A percentile compares a stretch with the other conserved stretches of the same genome.
phyloP scores from a whole-genome alignment of 2,329 filamentous ascomycete genomes.

The Epichloe bromicola region DNA sequence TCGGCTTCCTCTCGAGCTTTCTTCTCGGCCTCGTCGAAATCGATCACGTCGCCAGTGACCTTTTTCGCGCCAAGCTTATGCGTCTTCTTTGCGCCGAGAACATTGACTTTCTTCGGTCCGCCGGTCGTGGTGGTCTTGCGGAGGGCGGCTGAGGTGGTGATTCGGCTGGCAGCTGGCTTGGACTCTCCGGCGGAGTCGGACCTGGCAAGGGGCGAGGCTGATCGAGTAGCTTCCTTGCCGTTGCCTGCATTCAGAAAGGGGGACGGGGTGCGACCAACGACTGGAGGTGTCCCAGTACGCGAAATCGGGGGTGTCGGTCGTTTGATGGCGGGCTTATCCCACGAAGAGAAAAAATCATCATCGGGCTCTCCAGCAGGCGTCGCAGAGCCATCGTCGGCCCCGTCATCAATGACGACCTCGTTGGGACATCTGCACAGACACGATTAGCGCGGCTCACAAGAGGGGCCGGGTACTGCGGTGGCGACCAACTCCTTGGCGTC shows the following conservation, averaged over 20 bases:
- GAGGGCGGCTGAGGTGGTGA: constrained; percentile 67
- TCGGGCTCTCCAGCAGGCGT: constrained; percentile 77
- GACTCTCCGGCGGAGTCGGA: constrained; percentile 40
- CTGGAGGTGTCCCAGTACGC: constrained; percentile 73
- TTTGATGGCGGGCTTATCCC: constrained; percentile 97
- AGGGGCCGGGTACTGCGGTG: no score
- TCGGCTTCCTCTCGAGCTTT: constrained; percentile 97
- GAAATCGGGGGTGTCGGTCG: constrained; percentile 93
- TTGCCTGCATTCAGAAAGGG: constrained; percentile 68
- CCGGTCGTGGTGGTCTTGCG: constrained; percentile 56
- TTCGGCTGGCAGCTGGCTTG: constrained; percentile 53
- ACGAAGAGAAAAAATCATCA: constrained; percentile 99
- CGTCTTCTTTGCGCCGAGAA: constrained; percentile 75
- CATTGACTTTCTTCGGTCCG: constrained; percentile 66
- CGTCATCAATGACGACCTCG: constrained; percentile 76
- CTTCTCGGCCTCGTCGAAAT: constrained; percentile 95
- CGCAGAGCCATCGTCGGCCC: constrained; percentile 51
- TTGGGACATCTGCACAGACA: constrained; percentile 52
- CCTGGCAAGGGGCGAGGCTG: constrained; percentile 69
- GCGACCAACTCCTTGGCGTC: constrained; percentile 68
- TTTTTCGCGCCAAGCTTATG: constrained; percentile 91
- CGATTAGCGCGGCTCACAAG: constrained; percentile 12
- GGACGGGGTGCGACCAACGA: constrained; percentile 70
- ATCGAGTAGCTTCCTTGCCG: constrained; percentile 59
- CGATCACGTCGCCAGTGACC: constrained; percentile 64